Conservation (phyloP, 1,284 basidiomycete species). For the Mycosarcoma maydis region DNA sequence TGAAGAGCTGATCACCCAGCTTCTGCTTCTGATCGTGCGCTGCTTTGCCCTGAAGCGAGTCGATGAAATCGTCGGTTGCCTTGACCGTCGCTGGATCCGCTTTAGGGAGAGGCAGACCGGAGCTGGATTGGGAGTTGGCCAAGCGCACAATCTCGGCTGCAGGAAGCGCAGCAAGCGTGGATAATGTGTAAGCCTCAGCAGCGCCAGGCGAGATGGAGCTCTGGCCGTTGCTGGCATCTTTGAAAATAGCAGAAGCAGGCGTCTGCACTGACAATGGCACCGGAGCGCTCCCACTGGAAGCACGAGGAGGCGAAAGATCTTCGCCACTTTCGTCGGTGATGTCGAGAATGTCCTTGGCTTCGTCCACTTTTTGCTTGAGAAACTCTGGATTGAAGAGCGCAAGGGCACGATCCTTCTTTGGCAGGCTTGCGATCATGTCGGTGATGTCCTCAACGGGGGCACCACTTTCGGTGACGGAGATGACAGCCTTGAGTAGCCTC, state of each 20-base stretch:
- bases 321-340: constrained; percentile 67
- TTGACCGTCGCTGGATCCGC: constrained; percentile 75
- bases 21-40: constrained; percentile 79
- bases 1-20: constrained; percentile 70
- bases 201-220: constrained; percentile 24
- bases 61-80: constrained; percentile 81
- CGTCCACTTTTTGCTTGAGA: constrained; percentile 78
- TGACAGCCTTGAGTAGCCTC: constrained; percentile 74
- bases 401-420: constrained; percentile 86
- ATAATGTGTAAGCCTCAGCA: constrained; percentile 40
- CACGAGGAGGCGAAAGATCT: constrained; percentile 6
- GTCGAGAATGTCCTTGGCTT: constrained; percentile 77
- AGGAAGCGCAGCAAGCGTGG: constrained; percentile 74
- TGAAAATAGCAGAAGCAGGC: constrained; percentile 4
- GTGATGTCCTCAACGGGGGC: constrained; percentile 68
- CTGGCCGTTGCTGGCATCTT: constrained; percentile 42
- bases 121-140: constrained; percentile 69
- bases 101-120: constrained; percentile 76
- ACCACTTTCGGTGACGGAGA: constrained; percentile 25
- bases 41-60: constrained; percentile 75
- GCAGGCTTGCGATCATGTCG: constrained; percentile 81
- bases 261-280: neutral
- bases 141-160: constrained; percentile 74
- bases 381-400: constrained; percentile 87
- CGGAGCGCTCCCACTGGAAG: neutral